Evolutionary conservation across 2,329 filamentous ascomycete species (phyloP).

Genomic region (Cladosporium sp.): DNA sequence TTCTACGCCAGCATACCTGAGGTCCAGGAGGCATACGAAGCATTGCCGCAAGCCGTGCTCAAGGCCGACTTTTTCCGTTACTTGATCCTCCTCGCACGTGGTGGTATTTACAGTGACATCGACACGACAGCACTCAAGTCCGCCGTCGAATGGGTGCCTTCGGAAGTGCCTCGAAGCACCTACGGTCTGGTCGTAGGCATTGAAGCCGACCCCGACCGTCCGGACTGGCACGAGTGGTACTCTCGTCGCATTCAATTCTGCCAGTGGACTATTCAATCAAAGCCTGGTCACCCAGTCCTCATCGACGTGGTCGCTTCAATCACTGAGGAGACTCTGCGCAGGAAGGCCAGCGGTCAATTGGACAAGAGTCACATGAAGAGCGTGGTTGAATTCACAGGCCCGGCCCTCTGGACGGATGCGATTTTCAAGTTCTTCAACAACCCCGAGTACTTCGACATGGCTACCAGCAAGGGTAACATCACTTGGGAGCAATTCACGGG

Average conservation of each 20-base stretch:
- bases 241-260: constrained; percentile 95
- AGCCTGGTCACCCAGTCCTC: constrained; percentile 88
- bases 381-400: constrained; percentile 91
- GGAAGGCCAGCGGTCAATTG: constrained; percentile 65
- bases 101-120: constrained; percentile 75
- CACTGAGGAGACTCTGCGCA: constrained; percentile 71
- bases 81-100: constrained; percentile 68
- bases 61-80: constrained; percentile 67
- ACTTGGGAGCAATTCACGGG: constrained; percentile 86
- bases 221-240: constrained; percentile 94
- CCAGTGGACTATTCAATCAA: constrained; percentile 97
- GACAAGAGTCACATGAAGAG: constrained; percentile 60
- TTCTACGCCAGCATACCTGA: constrained; percentile 69
- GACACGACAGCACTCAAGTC: constrained; percentile 83
- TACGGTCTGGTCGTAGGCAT: constrained; percentile 90
- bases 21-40: constrained; percentile 46
- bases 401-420: constrained; percentile 87
- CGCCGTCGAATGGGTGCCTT: constrained; percentile 82
- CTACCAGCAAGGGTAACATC: constrained; percentile 65
- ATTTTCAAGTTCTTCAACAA: constrained; percentile 95
- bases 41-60: constrained; percentile 48
- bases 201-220: constrained; percentile 89
- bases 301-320: constrained; percentile 83
- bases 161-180: constrained; percentile 67
- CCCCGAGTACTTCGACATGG: constrained; percentile 78